These are phyloP conservation scores for Rhodotorula toruloides DNA, from an alignment of 768 basidiomycete genomes.

Conservation along the genomic window DNA sequence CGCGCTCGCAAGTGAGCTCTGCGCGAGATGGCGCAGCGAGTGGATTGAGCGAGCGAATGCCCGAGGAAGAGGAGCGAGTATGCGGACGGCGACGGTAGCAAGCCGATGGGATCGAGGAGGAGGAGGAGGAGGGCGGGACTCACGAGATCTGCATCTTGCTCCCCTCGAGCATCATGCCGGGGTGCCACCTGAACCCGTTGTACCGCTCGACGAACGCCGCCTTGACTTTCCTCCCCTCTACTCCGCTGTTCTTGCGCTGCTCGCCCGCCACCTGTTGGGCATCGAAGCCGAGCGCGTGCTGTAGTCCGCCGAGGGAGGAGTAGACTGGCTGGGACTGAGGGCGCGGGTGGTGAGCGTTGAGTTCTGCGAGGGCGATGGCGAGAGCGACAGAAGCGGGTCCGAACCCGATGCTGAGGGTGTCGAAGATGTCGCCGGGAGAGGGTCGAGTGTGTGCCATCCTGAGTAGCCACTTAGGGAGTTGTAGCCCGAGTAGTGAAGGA, in stretches of 20 bases:
- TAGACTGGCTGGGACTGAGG: slow-evolving; percentile 5
- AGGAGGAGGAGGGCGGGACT: slow-evolving; percentile 7
- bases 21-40: too few species aligned
- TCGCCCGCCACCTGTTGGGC: neutral
- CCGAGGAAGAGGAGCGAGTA: neutral
- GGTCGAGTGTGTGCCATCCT: too few species aligned
- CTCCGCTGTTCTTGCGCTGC: neutral
- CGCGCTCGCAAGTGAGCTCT: too few species aligned
- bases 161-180: slow-evolving; percentile 56
- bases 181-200: slow-evolving; percentile 55
- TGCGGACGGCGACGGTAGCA: too few species aligned
- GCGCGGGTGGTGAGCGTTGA: slow-evolving; percentile 42
- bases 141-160: slow-evolving; percentile 57
- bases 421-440: slow-evolving; percentile 44
- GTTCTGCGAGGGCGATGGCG: slow-evolving; percentile 43
- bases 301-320: slow-evolving; percentile 5
- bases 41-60: neutral
- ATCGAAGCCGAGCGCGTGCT: slow-evolving; percentile 38
- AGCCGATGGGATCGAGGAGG: too few species aligned
- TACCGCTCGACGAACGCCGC: slow-evolving; percentile 54
- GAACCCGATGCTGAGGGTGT: slow-evolving; percentile 55
- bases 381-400: slow-evolving; percentile 57
- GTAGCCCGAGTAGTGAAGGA: too few species aligned
- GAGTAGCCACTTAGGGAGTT: too few species aligned
- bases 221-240: slow-evolving; percentile 40